Percentiles rank a stretch among this genome's conserved stretches.
These are phyloP conservation scores for Acorus gramineus DNA, from an alignment of 106 monocot species.

Conservation along the genomic window DNA sequence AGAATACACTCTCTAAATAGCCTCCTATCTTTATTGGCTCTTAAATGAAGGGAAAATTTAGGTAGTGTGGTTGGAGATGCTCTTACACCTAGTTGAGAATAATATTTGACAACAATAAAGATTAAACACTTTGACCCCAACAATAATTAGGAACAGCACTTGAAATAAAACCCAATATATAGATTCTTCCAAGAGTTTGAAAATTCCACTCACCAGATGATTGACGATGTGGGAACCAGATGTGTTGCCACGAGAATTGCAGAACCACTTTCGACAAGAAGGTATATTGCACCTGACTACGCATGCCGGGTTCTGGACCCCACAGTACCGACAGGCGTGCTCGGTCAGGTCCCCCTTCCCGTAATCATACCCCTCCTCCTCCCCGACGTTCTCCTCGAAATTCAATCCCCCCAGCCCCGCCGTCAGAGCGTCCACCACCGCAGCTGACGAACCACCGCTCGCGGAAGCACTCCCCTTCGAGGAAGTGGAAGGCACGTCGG, in stretches of 20 bases:
- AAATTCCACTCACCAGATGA: constrained; percentile 55
- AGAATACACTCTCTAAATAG: no score
- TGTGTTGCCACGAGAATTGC: constrained; percentile 95
- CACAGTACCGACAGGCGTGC: constrained; percentile 94
- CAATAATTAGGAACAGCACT: no score
- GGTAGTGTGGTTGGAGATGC: no score
- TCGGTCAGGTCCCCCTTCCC: constrained; percentile 75
- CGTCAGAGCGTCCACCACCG: constrained; percentile 36
- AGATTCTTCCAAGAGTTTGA: no score
- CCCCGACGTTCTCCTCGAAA: constrained; percentile 82
- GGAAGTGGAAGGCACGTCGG: neutral
- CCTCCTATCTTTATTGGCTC: no score
- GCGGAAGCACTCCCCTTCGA: constrained; percentile 14
- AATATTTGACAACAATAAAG: no score
- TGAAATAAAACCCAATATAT: no score
- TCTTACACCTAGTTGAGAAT: no score
- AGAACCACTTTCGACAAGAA: constrained; percentile 94
- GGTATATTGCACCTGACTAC: constrained; percentile 93
- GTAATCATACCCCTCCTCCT: constrained; percentile 35
- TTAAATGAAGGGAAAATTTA: no score
- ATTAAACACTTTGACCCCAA: no score
- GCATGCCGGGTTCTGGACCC: constrained; percentile 88
- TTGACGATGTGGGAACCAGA: constrained; percentile 98
- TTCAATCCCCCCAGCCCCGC: constrained; percentile 60
- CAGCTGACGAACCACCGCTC: constrained; percentile 7